phyloP scores from a whole-genome alignment of 441 rosid species.

The Pelargonium exstipulatum region DNA sequence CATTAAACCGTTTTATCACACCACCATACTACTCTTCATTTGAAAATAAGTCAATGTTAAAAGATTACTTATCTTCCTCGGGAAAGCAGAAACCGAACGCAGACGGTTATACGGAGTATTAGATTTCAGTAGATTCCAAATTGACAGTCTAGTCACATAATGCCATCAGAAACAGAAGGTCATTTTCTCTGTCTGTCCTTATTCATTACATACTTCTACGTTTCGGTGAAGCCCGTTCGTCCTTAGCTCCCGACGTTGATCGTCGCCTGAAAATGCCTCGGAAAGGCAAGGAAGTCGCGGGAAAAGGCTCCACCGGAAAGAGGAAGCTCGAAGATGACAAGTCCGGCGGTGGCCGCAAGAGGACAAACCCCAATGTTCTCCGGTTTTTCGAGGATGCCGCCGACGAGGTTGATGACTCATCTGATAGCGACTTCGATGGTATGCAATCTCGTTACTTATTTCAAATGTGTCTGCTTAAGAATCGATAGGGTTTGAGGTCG shows the following conservation, averaged over 20 bases:
- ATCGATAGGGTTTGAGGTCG: background rate
- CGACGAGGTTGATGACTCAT: constrained; percentile 43
- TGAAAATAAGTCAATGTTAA: too few relatives aligned
- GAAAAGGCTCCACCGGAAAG: constrained; percentile 31
- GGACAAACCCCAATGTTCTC: constrained; percentile 50
- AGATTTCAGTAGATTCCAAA: too few relatives aligned
- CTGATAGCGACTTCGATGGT: constrained; percentile 35
- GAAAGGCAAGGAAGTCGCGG: constrained; percentile 37
- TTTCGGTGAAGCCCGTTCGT: background rate
- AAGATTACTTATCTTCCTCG: too few relatives aligned
- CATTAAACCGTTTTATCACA: too few relatives aligned
- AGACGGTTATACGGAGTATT: too few relatives aligned
- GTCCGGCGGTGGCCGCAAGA: constrained; percentile 35
- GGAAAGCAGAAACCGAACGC: too few relatives aligned
- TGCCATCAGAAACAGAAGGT: too few relatives aligned
- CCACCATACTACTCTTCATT: too few relatives aligned
- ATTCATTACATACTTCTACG: background rate
- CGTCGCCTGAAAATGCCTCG: constrained; percentile 18
- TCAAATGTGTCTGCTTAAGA: too few relatives aligned
- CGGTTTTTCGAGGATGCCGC: constrained; percentile 70
- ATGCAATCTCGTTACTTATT: constrained; percentile 23
- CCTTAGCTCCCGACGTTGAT: background rate
- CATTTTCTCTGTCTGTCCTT: too few relatives aligned
- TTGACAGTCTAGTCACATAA: too few relatives aligned
- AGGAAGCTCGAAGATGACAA: constrained; percentile 43